A percentile compares a stretch with the other conserved stretches of the same genome.
phyloP scores from a whole-genome alignment of 345 rosid genomes.

The Salix suchowensis region DNA sequence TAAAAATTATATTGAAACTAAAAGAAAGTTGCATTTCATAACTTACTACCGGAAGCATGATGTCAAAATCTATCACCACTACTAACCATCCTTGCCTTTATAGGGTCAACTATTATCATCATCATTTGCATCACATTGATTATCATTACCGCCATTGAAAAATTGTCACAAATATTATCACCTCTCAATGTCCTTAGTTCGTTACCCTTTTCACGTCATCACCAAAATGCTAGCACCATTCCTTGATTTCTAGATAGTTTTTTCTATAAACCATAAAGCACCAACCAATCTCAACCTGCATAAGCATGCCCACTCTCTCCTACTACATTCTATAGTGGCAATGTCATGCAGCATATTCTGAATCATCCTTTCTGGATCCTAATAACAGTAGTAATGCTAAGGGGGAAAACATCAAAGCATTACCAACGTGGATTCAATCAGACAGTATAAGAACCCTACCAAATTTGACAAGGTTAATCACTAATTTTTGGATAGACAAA shows the following conservation, averaged over 20 bases:
- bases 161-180: neutral
- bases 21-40: neutral
- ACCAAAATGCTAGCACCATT: neutral
- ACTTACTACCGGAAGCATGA: neutral
- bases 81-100: neutral
- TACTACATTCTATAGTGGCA: neutral
- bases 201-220: neutral
- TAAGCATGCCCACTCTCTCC: neutral
- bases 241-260: neutral
- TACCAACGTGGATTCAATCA: neutral
- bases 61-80: neutral
- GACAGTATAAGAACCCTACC: neutral
- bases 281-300: neutral
- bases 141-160: neutral
- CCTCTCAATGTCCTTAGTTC: neutral
- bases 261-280: neutral
- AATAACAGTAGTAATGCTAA: neutral
- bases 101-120: neutral
- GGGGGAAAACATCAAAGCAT: neutral
- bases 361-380: neutral
- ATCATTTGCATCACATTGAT: neutral
- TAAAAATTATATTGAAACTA: neutral
- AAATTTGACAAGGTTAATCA: neutral
- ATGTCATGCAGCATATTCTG: neutral
- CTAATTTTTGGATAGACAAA: neutral